phyloP scores from a whole-genome alignment of 2,329 filamentous ascomycete genomes.

The Lasiodiplodia sp. region DNA sequence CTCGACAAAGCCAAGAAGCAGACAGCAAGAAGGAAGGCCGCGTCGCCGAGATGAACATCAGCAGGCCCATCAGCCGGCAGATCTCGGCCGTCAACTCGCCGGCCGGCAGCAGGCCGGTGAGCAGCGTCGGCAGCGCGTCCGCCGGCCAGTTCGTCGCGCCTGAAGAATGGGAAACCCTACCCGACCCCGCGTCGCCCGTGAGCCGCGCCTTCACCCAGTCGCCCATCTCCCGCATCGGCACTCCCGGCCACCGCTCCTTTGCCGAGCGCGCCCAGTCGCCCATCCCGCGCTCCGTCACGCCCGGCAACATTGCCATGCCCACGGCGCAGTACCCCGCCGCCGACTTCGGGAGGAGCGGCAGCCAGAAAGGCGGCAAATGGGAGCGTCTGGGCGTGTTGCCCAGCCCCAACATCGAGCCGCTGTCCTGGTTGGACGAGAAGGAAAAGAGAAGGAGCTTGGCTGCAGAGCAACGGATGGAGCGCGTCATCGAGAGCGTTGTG shows the following conservation, averaged over 20 bases:
- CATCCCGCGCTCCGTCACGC: slow-evolving; percentile 11
- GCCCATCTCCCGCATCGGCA: slow-evolving; percentile 11
- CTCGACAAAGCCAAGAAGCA: slow-evolving; percentile 4
- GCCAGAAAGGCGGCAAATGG: slow-evolving; percentile 17
- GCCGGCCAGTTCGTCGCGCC: slow-evolving; percentile 19
- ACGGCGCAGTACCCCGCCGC: not conserved
- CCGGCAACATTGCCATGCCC: slow-evolving; percentile 12
- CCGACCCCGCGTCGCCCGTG: slow-evolving; percentile 15
- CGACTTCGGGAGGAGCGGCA: not conserved
- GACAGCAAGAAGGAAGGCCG: not conserved
- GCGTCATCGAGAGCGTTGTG: slow-evolving; percentile 28
- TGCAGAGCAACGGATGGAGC: slow-evolving; percentile 14
- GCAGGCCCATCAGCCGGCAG: slow-evolving; percentile 22
- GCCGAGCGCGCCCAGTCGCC: slow-evolving; percentile 16
- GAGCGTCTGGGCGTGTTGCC: slow-evolving; percentile 25
- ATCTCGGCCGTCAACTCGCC: slow-evolving; percentile 15
- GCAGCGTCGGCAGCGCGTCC: slow-evolving; percentile 21
- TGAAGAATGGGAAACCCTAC: slow-evolving; percentile 26
- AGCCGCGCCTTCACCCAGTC: slow-evolving; percentile 16
- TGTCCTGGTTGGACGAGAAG: slow-evolving; percentile 25
- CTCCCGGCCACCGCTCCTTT: slow-evolving; percentile 9
- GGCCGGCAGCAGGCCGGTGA: slow-evolving; percentile 11
- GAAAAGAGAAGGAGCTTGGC: slow-evolving; percentile 21
- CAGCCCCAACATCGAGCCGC: slow-evolving; percentile 25
- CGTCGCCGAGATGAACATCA: slow-evolving; percentile 12